Conservation (phyloP, 495 filamentous ascomycete genomes). For the Penicillium macrosclerotiorum region DNA sequence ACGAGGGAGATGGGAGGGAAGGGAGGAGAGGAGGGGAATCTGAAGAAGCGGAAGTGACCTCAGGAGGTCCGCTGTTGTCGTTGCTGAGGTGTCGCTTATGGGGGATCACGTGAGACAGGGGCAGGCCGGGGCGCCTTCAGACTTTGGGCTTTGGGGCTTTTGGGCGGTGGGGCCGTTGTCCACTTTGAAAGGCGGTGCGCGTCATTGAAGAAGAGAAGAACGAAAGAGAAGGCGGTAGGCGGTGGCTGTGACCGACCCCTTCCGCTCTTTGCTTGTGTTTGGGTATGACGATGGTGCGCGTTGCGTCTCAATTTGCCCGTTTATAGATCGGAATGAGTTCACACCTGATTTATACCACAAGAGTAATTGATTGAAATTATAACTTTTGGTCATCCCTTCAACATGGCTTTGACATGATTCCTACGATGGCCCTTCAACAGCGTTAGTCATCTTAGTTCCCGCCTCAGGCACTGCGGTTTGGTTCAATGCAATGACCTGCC, state of each 20-base stretch:
- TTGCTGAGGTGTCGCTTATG: conserved; percentile 52
- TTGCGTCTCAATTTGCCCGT: too few relatives aligned
- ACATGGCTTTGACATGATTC: too few relatives aligned
- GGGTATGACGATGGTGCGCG: too few relatives aligned
- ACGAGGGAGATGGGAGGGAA: conserved; percentile 16
- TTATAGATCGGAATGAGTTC: too few relatives aligned
- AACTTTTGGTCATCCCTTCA: too few relatives aligned
- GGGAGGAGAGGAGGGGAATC: conserved; percentile 20
- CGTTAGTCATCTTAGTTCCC: too few relatives aligned
- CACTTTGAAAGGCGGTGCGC: not conserved
- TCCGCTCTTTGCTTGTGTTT: too few relatives aligned
- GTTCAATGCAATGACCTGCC: too few relatives aligned
- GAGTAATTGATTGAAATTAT: too few relatives aligned
- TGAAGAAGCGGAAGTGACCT: conserved; percentile 41
- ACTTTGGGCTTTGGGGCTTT: not conserved
- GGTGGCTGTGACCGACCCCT: not conserved
- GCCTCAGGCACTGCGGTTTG: too few relatives aligned
- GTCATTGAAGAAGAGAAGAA: not conserved
- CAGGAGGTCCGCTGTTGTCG: conserved; percentile 42
- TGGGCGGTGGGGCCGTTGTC: not conserved
- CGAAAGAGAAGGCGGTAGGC: not conserved
- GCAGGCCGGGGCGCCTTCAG: conserved; percentile 9
- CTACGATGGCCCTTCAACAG: too few relatives aligned
- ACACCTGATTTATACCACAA: too few relatives aligned
- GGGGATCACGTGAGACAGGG: conserved; percentile 38